Evolutionary conservation across 345 rosid species (phyloP), one percentile per base, ranked within the genome.

Genomic region (Moricandia moricandioides): DNA sequence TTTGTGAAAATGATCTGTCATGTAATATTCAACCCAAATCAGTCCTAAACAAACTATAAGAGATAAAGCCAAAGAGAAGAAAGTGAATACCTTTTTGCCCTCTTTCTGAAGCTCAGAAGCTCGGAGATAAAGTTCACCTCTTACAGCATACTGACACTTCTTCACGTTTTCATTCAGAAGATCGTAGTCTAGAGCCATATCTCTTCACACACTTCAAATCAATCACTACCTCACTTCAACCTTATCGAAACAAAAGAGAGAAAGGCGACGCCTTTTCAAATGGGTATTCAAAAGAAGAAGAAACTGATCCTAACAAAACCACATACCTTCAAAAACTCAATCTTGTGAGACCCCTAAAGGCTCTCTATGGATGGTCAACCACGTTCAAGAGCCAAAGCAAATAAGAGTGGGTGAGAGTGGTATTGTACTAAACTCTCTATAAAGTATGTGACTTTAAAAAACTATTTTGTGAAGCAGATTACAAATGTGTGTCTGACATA

Each of bases 51-150:
- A 7, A 31, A 5, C 35, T 6, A 12, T 27, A 27, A 27, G 3
- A 3, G 29, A 3, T 3, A 27, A 27, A 27, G 29, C 1, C 1
- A 27, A 3, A 27, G 3, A 3, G 3, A 27, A 27, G 47, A 49
- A 63, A 45, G 37, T 1, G 12, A 1, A 26, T 82, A 94, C 99
- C 99, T 86, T 95, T 83, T 92, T 95, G 80, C 97, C 99, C 84
- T 92, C 96, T 86, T 95, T 92, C 76, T 95, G 99, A 82, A 95
- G 99, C 93, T 90, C 93, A 71, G 97, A 89, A 75, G 99, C 99
- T 81, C 99, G 93, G 81, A 95, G 99, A 76, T 95, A 95, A 77
- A 95, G 75, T 84, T 95, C 97, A 4, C 99, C 99, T 82, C 97
- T 86, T 0, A 95, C 97, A 9, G 96, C 97, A 84, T 92, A 89